These are phyloP conservation scores for Arthrobotrys pseudoclavata DNA, from an alignment of 2,329 filamentous ascomycete genomes.

Conservation along the genomic window DNA sequence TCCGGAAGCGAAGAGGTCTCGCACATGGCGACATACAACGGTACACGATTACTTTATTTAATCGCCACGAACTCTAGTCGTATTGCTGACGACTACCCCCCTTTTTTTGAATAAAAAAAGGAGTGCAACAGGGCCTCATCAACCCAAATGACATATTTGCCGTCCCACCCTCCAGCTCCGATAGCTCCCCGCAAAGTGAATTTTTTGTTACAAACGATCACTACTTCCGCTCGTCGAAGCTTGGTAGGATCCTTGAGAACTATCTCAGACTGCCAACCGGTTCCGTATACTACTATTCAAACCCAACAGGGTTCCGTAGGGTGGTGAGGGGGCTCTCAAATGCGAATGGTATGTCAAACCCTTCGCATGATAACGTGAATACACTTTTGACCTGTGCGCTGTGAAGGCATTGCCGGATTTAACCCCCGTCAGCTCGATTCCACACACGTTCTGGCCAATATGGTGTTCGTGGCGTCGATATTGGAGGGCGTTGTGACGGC, in stretches of 20 bases:
- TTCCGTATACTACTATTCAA: constrained; percentile 43
- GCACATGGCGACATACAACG: constrained; percentile 33
- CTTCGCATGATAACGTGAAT: background rate
- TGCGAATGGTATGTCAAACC: constrained; percentile 44
- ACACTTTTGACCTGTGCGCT: background rate
- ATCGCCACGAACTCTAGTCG: background rate
- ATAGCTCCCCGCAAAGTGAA: constrained; percentile 3
- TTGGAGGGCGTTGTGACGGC: constrained; percentile 36
- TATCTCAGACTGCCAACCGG: constrained; percentile 42
- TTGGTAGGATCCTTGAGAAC: constrained; percentile 36
- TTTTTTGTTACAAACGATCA: constrained; percentile 57
- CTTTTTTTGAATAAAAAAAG: background rate
- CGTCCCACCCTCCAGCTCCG: constrained; percentile 3
- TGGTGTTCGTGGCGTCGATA: constrained; percentile 41
- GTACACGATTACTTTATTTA: background rate
- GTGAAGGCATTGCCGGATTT: constrained; percentile 46
- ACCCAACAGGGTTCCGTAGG: constrained; percentile 29
- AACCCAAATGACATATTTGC: constrained; percentile 57
- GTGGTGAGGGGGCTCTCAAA: constrained; percentile 16
- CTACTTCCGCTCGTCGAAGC: constrained; percentile 27
- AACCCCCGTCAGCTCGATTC: background rate
- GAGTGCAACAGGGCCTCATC: constrained; percentile 19
- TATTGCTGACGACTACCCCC: background rate
- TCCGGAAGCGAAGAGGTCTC: background rate
- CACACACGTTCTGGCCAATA: background rate